Evolutionary conservation across 164 flowering plant genomes (phyloP).

Genomic region (Echeveria elegans): DNA sequence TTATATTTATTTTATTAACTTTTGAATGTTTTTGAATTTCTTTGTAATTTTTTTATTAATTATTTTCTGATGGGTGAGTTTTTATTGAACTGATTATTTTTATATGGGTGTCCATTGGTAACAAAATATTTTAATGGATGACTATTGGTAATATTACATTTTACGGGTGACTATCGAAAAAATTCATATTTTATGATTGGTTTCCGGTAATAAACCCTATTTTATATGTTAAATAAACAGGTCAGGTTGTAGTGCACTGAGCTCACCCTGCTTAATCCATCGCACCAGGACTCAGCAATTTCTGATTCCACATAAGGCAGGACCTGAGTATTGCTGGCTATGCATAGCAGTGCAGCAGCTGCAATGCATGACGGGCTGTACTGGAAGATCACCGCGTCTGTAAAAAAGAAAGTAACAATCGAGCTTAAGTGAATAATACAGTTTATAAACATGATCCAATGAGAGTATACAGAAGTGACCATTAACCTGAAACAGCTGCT

Average conservation of each 20-base stretch:
- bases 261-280: conserved; percentile 4
- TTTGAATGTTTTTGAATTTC: too few relatives aligned
- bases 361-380: conserved; percentile 6
- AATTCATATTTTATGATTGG: too few relatives aligned
- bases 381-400: background rate
- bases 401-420: background rate
- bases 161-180: too few relatives aligned
- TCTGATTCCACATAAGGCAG: background rate
- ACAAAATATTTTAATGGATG: too few relatives aligned
- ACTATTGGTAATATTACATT: too few relatives aligned
- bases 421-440: background rate
- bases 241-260: background rate
- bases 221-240: background rate
- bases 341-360: conserved; percentile 1
- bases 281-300: background rate
- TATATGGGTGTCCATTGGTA: too few relatives aligned
- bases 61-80: too few relatives aligned
- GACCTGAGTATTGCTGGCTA: background rate
- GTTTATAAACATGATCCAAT: background rate
- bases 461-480: background rate
- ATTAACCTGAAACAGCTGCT: conserved; percentile 5
- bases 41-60: too few relatives aligned
- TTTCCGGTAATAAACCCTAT: too few relatives aligned
- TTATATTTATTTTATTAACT: too few relatives aligned
- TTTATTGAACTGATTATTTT: too few relatives aligned